These are phyloP conservation scores for Pleurotus giganteus DNA, from an alignment of 768 basidiomycete genomes.

Conservation along the genomic window DNA sequence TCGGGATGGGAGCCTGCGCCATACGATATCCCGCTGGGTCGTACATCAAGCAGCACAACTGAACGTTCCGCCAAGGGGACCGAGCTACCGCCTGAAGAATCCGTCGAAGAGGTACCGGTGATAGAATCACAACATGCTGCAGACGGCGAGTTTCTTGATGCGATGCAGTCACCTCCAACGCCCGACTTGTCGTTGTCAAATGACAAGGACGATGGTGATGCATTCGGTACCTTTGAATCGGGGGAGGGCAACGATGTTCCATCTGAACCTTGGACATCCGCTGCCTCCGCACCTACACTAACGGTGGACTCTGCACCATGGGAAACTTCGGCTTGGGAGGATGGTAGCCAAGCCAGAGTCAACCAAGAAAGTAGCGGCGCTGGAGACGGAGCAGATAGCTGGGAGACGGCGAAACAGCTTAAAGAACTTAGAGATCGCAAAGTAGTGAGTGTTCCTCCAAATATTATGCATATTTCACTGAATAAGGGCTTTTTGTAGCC, in stretches of 20 bases:
- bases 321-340: conserved; percentile 39
- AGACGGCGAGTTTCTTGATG: not conserved
- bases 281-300: conserved; percentile 21
- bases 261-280: conserved; percentile 34
- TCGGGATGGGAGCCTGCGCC: conserved; percentile 35
- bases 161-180: conserved; percentile 13
- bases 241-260: conserved; percentile 31
- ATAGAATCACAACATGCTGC: not conserved
- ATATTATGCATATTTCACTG: not conserved
- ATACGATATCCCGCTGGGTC: conserved; percentile 40
- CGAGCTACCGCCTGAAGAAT: conserved; percentile 11
- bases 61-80: conserved; percentile 2
- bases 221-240: conserved; percentile 59
- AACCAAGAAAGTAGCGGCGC: conserved; percentile 11
- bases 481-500: conserved; percentile 42
- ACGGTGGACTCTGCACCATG: conserved; percentile 32
- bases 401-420: conserved; percentile 59
- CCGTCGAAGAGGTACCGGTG: not conserved
- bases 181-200: conserved; percentile 10
- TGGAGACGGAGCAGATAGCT: conserved; percentile 49
- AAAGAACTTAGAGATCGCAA: conserved; percentile 60
- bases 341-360: conserved; percentile 18
- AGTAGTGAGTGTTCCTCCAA: conserved; percentile 49
- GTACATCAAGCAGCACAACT: conserved; percentile 14
- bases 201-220: conserved; percentile 44